Percentiles rank a stretch among this genome's conserved stretches.
These are phyloP conservation scores for Sutorius eximius DNA, from an alignment of 1,284 basidiomycete species.

Conservation along the genomic window DNA sequence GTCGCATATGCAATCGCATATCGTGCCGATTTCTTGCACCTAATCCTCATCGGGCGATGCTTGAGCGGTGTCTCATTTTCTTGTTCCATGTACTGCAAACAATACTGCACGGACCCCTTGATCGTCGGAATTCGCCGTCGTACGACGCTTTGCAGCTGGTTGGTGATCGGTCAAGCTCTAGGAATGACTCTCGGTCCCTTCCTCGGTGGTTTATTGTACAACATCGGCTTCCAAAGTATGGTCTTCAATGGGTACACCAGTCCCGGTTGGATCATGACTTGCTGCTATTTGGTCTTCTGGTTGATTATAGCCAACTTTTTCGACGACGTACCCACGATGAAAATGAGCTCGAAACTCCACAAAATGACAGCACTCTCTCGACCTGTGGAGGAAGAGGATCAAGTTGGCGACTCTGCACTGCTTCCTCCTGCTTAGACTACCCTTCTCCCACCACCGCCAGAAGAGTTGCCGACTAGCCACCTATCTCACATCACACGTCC, in stretches of 20 bases:
- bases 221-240: conserved; percentile 49
- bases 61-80: conserved; percentile 47
- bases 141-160: conserved; percentile 62
- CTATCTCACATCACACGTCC: conserved; percentile 21
- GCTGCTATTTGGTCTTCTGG: conserved; percentile 55
- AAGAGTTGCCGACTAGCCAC: conserved; percentile 20
- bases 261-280: conserved; percentile 67
- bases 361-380: neutral
- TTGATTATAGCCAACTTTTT: conserved; percentile 43
- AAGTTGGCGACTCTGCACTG: neutral
- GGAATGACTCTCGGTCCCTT: conserved; percentile 70
- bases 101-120: conserved; percentile 64
- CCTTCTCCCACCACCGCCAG: neutral
- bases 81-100: conserved; percentile 54
- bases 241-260: conserved; percentile 65
- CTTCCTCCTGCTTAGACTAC: neutral
- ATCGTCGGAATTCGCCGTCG: conserved; percentile 65
- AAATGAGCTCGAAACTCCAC: conserved; percentile 12
- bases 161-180: conserved; percentile 62
- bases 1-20: conserved; percentile 48
- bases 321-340: conserved; percentile 47
- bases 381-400: conserved; percentile 5
- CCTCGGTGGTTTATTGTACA: conserved; percentile 61
- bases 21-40: conserved; percentile 45
- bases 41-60: conserved; percentile 49